Base-by-base conservation (phyloP, 2,329 filamentous ascomycete species). In the Penicillium hordei region DNA sequence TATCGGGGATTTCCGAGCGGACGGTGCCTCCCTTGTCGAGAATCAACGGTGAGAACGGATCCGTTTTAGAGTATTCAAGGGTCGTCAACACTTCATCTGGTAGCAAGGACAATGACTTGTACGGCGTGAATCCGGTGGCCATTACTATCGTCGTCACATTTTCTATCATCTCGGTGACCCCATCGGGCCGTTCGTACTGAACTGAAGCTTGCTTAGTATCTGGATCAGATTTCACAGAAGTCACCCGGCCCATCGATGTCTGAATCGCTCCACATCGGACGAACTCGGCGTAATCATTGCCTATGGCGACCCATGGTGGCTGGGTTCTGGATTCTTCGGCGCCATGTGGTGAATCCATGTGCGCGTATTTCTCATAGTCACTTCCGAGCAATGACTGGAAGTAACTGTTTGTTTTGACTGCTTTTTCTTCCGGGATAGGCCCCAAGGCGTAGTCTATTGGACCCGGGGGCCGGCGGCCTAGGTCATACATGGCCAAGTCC, bases 91-190 rank as follows among this genome's bases (percentile, higher is more conserved):
- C 76, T 0, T 82, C 72, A 0, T 76, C 50, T 0, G 87, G 82
- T 0, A 95, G 79, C 62, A 88, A 91, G 5, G 83, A 81, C 10
- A 94, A 73, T 0, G 87, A 86, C 0, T 82, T 75, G 1, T 83
- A 81, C 0, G 89, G 82, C 5, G 86, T 83, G 68, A 90, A 95
- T 1, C 91, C 91, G 0, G 89, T 93, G 0, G 90, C 90, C 19
- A 91, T 80, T 1, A 95, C 79, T 12, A 94, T 80, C 0, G 86
- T 88, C 0, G 83, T 84, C 31, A 93, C 75, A 49, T 88, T 76
- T 0, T 81, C 69, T 3, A 91, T 9, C 71, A 79, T 1, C 71
- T 73, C n/a, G 64, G 70, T 17, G 68, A 78, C 0, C 58, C 63
- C 4, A 82, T 56, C 40, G 5, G 52, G 0, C 67, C 72, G 54